phyloP scores from a whole-genome alignment of 1,284 basidiomycete genomes.

The Trichosporon ovoides region DNA sequence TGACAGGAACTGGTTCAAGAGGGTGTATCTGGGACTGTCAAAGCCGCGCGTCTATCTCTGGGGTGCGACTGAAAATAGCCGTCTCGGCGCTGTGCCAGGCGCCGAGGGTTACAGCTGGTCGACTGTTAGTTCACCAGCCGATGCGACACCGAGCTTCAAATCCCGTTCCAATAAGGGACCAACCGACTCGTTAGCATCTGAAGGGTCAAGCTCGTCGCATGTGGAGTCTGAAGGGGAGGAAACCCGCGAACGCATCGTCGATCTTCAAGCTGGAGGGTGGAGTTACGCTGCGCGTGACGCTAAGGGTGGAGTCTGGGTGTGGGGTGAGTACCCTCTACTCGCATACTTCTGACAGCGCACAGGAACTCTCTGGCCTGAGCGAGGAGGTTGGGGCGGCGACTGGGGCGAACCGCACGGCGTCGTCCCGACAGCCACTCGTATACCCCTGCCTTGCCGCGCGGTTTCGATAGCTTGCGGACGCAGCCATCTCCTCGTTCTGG shows the following conservation, averaged over 20 bases:
- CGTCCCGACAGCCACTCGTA: constrained; percentile 29
- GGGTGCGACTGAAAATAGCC: constrained; percentile 58
- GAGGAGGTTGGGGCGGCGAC: constrained; percentile 49
- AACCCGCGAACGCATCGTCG: constrained; percentile 56
- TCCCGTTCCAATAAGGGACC: not conserved
- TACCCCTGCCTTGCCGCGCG: constrained; percentile 37
- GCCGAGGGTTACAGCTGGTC: not conserved
- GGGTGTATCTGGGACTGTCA: constrained; percentile 66
- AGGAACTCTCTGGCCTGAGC: constrained; percentile 4
- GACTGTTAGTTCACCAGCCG: not conserved
- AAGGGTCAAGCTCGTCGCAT: not conserved
- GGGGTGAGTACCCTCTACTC: constrained; percentile 56
- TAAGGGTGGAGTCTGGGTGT: constrained; percentile 67
- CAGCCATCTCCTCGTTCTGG: constrained; percentile 40
- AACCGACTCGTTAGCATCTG: not conserved
- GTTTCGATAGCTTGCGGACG: constrained; percentile 34
- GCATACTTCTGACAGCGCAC: not conserved
- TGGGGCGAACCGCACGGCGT: constrained; percentile 30
- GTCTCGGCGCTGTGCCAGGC: constrained; percentile 13
- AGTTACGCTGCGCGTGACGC: constrained; percentile 55
- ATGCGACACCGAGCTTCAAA: constrained; percentile 3
- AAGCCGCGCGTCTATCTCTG: constrained; percentile 65
- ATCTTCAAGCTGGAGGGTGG: constrained; percentile 73
- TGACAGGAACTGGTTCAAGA: constrained; percentile 60
- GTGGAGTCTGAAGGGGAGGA: not conserved